These are phyloP conservation scores for Thymus quinquecostatus DNA, from an alignment of 257 asterid species.

Conservation along the genomic window DNA sequence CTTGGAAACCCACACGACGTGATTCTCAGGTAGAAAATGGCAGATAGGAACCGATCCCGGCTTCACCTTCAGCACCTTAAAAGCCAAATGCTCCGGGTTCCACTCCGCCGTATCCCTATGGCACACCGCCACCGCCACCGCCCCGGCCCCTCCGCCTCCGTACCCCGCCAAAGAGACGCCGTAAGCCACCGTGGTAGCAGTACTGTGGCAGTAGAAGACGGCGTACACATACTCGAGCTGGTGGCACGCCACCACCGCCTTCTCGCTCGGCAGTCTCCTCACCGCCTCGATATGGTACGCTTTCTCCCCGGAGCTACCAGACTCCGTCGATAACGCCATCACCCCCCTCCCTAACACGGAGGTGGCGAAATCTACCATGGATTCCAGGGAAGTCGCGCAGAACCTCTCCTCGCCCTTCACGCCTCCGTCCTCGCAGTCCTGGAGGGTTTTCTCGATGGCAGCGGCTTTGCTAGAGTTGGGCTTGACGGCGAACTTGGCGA, in stretches of 20 bases:
- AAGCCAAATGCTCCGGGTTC: slow-evolving; percentile 95
- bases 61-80: slow-evolving; percentile 82
- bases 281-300: slow-evolving; percentile 47
- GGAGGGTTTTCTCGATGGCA: slow-evolving; percentile 51
- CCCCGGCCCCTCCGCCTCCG: slow-evolving; percentile 70
- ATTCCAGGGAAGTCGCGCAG: slow-evolving; percentile 82
- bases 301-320: slow-evolving; percentile 36
- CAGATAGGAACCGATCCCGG: slow-evolving; percentile 88
- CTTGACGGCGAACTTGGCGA: slow-evolving; percentile 43
- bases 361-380: slow-evolving; percentile 79
- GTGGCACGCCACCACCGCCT: slow-evolving; percentile 71
- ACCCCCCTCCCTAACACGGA: slow-evolving; percentile 61
- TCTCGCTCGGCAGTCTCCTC: slow-evolving; percentile 36
- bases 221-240: slow-evolving; percentile 66
- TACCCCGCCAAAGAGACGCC: slow-evolving; percentile 57
- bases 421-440: slow-evolving; percentile 57
- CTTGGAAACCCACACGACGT: slow-evolving; percentile 72
- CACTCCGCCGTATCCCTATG: slow-evolving; percentile 77
- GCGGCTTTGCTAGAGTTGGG: slow-evolving; percentile 59
- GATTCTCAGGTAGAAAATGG: slow-evolving; percentile 93
- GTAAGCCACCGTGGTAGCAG: slow-evolving; percentile 52
- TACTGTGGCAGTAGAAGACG: slow-evolving; percentile 81
- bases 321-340: slow-evolving; percentile 58
- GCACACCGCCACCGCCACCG: slow-evolving; percentile 74
- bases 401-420: slow-evolving; percentile 62